A percentile compares a stretch with the other conserved stretches of the same genome.
Evolutionary conservation across 352 stramenopile species (phyloP).

Genomic region (Pythium sp.): DNA sequence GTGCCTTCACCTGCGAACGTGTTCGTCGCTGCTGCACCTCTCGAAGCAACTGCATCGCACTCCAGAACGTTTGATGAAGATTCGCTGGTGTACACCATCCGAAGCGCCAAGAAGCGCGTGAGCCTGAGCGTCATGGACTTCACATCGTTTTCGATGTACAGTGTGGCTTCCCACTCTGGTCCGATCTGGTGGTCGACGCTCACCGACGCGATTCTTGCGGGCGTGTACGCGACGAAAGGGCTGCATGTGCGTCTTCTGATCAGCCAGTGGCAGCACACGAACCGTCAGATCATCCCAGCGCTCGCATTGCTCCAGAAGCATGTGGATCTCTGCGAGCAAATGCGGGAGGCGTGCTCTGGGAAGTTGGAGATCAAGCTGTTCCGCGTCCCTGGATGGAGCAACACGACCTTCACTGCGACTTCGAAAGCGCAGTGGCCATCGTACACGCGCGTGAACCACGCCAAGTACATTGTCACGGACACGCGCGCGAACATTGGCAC

Average conservation of each 20-base stretch:
- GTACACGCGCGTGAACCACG: constrained; percentile 82
- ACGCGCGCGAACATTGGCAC: constrained; percentile 77
- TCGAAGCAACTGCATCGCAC: constrained; percentile 47
- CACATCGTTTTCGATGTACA: constrained; percentile 65
- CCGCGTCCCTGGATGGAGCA: constrained; percentile 69
- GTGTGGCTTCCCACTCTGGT: constrained; percentile 28
- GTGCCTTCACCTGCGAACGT: constrained; percentile 20
- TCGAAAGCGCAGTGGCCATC: constrained; percentile 44
- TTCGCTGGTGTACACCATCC: constrained; percentile 71
- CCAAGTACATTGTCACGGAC: constrained; percentile 85
- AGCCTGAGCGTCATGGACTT: constrained; percentile 86
- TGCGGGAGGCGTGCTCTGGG: constrained; percentile 39
- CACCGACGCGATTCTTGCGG: constrained; percentile 54
- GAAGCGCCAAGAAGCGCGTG: constrained; percentile 44
- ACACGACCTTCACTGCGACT: constrained; percentile 39
- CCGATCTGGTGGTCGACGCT: constrained; percentile 68
- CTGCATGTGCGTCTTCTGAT: constrained; percentile 65
- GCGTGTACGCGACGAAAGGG: constrained; percentile 50
- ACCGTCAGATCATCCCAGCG: constrained; percentile 46
- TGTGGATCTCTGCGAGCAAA: constrained; percentile 38
- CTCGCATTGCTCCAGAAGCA: constrained; percentile 49
- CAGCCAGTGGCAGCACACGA: constrained; percentile 76
- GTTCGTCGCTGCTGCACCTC: constrained; percentile 63
- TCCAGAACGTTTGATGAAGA: constrained; percentile 70
- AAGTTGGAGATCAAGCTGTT: constrained; percentile 73